Percentiles rank a stretch among this genome's conserved stretches.
Conservation (phyloP, 1,284 basidiomycete genomes). For the Cutaneotrichosporon sp. region DNA sequence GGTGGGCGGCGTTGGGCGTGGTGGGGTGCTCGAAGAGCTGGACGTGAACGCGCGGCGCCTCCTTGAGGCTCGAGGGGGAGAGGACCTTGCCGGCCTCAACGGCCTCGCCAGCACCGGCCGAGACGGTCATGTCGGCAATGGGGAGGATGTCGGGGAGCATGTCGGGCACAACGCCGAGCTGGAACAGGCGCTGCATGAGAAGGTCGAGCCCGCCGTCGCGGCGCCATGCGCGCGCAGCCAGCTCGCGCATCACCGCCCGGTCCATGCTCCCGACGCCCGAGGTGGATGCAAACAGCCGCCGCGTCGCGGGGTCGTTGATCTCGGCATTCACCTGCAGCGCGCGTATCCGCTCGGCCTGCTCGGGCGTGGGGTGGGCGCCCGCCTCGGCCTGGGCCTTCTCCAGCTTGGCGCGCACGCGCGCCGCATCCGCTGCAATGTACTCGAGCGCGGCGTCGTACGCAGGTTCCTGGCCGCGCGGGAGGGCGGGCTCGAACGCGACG, state of each 20-base stretch:
- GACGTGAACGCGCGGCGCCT: constrained; percentile 23
- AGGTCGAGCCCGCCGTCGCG: constrained; percentile 79
- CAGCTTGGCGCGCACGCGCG: constrained; percentile 4
- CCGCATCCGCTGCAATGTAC: constrained; percentile 31
- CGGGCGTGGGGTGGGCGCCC: constrained; percentile 13
- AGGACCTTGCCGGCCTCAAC: constrained; percentile 74
- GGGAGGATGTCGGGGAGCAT: constrained; percentile 73
- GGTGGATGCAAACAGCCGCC: constrained; percentile 42
- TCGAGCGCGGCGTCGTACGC: constrained; percentile 52
- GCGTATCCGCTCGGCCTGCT: constrained; percentile 28
- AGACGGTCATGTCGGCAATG: constrained; percentile 45
- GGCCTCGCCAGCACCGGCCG: constrained; percentile 50
- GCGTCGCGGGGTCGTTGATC: constrained; percentile 46
- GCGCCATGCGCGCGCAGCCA: constrained; percentile 83
- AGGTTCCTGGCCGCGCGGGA: constrained; percentile 41
- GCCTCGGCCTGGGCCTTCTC: constrained; percentile 11
- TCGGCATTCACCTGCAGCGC: constrained; percentile 43
- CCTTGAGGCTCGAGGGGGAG: constrained; percentile 59
- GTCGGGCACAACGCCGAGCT: constrained; percentile 90
- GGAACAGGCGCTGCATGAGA: constrained; percentile 85
- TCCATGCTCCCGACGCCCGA: constrained; percentile 50
- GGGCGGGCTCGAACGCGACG: constrained; percentile 42
- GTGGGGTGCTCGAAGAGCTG: constrained; percentile 53
- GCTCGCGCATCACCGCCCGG: constrained; percentile 69
- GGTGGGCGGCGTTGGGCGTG: constrained; percentile 62